These are phyloP conservation scores for Ampelocalamus luodianensis DNA, from an alignment of 176 grass and related monocot species.

Conservation along the genomic window DNA sequence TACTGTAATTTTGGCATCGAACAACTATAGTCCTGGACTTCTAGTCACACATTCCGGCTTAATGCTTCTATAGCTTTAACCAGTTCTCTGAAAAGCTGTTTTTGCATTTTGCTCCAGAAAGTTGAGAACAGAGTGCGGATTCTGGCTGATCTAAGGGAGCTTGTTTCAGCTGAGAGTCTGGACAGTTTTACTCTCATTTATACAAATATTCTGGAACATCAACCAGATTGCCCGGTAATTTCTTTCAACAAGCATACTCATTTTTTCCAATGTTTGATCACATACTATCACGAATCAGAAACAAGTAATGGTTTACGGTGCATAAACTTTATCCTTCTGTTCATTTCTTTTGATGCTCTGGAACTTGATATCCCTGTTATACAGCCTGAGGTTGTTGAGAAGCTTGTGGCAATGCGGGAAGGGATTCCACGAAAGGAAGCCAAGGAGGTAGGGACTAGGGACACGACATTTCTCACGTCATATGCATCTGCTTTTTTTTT, in stretches of 20 bases:
- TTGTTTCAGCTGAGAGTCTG: slow-evolving; percentile 97
- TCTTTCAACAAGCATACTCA: slow-evolving; percentile 32
- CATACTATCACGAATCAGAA: slow-evolving; percentile 11
- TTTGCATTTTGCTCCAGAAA: slow-evolving; percentile 71
- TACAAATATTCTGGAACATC: slow-evolving; percentile 98
- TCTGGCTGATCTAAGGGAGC: slow-evolving; percentile 93
- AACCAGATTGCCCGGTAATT: slow-evolving; percentile 96
- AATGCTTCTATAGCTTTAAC: slow-evolving; percentile 27
- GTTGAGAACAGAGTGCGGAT: slow-evolving; percentile 94
- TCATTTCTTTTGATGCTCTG: slow-evolving; percentile 36
- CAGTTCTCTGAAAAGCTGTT: slow-evolving; percentile 20
- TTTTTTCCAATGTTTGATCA: slow-evolving; percentile 14
- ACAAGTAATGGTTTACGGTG: not conserved
- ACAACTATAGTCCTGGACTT: slow-evolving; percentile 16
- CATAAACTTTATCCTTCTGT: not conserved
- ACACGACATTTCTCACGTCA: not conserved
- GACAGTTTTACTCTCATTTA: slow-evolving; percentile 98
- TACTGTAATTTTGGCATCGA: slow-evolving; percentile 9
- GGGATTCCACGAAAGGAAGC: slow-evolving; percentile 96
- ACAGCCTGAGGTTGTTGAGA: slow-evolving; percentile 98
- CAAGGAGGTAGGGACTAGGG: slow-evolving; percentile 83
- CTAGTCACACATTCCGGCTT: not conserved
- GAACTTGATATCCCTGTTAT: slow-evolving; percentile 40
- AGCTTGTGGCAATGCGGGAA: slow-evolving; percentile 89
- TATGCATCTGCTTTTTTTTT: slow-evolving; percentile 4